Conservation (phyloP, 2,329 filamentous ascomycete genomes). For the Botrytis squamosa region DNA sequence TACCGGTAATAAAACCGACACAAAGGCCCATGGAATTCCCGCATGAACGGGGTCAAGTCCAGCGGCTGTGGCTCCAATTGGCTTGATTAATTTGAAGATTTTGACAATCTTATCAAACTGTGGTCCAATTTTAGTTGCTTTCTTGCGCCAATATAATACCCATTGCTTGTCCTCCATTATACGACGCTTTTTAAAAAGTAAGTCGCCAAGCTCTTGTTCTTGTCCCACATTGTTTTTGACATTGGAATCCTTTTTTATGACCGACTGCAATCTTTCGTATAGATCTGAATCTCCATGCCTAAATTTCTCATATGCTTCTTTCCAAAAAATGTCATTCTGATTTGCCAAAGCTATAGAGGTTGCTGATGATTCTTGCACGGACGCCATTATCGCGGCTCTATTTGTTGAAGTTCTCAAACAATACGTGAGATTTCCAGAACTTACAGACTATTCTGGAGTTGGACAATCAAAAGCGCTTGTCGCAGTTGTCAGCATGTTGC, state of each 20-base stretch:
- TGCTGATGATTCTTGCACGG: no score
- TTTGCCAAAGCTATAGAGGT: not conserved
- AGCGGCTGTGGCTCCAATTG: not conserved
- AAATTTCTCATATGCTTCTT: slow-evolving; percentile 3
- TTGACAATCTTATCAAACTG: slow-evolving; percentile 7
- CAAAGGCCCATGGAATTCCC: not conserved
- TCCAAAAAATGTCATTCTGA: not conserved
- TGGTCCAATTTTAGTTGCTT: not conserved
- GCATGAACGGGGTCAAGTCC: not conserved
- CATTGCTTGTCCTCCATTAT: slow-evolving; percentile 10
- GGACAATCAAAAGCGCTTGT: not conserved
- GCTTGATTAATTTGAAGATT: not conserved
- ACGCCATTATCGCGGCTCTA: not conserved
- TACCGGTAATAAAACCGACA: not conserved
- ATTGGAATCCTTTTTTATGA: not conserved
- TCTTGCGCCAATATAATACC: not conserved
- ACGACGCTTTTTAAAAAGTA: not conserved
- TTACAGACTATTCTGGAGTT: not conserved
- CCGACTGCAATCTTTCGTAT: not conserved
- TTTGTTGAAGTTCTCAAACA: not conserved
- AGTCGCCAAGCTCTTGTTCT: not conserved
- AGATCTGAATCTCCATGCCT: not conserved
- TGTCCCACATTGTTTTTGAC: not conserved
- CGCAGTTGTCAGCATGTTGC: not conserved
- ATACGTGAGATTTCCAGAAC: not conserved